Percentiles rank a stretch among this genome's conserved stretches.
Conservation (phyloP, 352 stramenopile genomes). For the Albugo laibachii region DNA sequence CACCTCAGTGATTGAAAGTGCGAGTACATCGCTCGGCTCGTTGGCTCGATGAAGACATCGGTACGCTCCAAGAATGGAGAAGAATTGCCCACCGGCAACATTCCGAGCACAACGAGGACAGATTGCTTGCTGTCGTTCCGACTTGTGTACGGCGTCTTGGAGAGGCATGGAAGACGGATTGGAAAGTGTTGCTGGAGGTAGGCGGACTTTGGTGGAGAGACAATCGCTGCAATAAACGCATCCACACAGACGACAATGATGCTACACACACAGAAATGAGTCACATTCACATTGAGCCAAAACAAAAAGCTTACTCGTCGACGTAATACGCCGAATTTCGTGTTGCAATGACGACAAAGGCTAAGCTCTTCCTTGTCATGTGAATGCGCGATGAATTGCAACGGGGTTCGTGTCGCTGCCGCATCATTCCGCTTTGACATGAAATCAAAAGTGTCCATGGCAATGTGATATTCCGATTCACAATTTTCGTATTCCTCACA, state of each 20-base stretch:
- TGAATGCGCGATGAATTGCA: constrained; percentile 34
- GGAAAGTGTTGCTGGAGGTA: constrained; percentile 21
- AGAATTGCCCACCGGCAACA: constrained; percentile 34
- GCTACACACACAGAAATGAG: constrained; percentile 8
- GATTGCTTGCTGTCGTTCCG: constrained; percentile 21
- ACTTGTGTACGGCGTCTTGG: constrained; percentile 12
- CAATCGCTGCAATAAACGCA: constrained; percentile 58
- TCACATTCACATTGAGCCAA: not conserved
- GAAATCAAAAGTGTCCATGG: not conserved
- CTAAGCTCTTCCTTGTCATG: constrained; percentile 25
- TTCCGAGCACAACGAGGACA: constrained; percentile 65
- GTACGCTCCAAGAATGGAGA: constrained; percentile 50
- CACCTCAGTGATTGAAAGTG: constrained; percentile 14
- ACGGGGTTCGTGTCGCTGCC: not conserved
- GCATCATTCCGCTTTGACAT: not conserved
- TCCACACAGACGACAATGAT: constrained; percentile 62
- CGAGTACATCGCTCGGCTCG: constrained; percentile 3
- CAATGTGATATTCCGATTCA: not conserved
- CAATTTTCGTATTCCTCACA: not conserved
- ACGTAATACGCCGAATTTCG: constrained; percentile 54
- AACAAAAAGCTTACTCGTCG: constrained; percentile 19
- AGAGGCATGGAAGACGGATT: constrained; percentile 28
- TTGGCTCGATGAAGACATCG: constrained; percentile 24
- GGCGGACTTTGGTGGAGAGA: constrained; percentile 19
- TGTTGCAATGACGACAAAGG: constrained; percentile 37